Conservation (phyloP, 306 rosid genomes). For the Ceratonia siliqua region DNA sequence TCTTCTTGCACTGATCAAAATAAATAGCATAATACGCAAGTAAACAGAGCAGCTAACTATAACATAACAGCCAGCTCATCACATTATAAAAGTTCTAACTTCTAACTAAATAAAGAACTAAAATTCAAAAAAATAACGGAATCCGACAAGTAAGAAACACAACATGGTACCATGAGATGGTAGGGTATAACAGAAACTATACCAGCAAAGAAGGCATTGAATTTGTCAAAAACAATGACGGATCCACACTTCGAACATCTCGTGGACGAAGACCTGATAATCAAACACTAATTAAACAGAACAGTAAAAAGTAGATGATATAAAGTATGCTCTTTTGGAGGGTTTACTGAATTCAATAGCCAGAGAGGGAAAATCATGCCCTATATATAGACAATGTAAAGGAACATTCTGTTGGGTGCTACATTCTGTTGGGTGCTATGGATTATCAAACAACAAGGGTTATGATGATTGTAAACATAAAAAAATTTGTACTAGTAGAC, state of each 20-base stretch:
- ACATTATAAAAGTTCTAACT: not conserved
- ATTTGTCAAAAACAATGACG: slow-evolving; percentile 90
- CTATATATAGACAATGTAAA: not conserved
- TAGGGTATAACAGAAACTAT: slow-evolving; percentile 16
- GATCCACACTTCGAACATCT: slow-evolving; percentile 96
- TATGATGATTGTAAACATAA: not conserved
- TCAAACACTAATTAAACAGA: slow-evolving; percentile 23
- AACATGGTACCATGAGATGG: not conserved
- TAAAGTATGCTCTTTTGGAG: not conserved
- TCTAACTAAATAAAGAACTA: too few species aligned
- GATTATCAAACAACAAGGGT: not conserved
- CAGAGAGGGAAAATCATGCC: not conserved
- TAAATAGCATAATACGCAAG: not conserved
- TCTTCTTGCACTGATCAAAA: not conserved
- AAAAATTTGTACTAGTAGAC: not conserved
- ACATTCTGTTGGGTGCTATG: slow-evolving; percentile 7
- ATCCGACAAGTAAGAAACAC: not conserved
- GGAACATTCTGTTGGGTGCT: not conserved
- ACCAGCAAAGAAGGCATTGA: slow-evolving; percentile 94
- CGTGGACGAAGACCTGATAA: slow-evolving; percentile 94
- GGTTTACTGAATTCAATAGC: not conserved
- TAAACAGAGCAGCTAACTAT: not conserved
- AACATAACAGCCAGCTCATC: not conserved
- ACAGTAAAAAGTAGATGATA: not conserved
- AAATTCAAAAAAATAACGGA: not conserved